These are phyloP conservation scores for Oxyria digyna DNA, from an alignment of 148 eudicot species.

Conservation along the genomic window DNA sequence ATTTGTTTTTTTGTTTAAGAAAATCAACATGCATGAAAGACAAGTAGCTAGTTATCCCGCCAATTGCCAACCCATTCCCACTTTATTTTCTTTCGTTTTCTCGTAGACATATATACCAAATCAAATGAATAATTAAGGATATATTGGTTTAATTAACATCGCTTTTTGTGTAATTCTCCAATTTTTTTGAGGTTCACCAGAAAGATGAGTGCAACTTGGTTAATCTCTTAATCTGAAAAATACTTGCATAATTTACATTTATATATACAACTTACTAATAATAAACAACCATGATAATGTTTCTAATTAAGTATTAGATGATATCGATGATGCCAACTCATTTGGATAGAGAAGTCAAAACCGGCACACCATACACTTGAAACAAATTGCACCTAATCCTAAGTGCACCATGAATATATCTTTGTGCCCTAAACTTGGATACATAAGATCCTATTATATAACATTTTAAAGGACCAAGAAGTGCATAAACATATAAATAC, in stretches of 20 bases:
- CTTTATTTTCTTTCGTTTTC: not conserved
- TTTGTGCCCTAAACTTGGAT: not conserved
- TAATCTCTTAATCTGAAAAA: not conserved
- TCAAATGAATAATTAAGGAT: not conserved
- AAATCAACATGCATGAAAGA: not conserved
- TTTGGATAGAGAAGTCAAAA: not conserved
- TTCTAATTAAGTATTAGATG: not conserved
- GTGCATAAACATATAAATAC: not conserved
- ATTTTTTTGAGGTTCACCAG: not conserved
- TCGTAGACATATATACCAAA: not conserved
- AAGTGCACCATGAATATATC: conserved; percentile 3
- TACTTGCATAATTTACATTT: not conserved
- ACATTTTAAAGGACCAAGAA: not conserved
- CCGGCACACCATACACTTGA: conserved; percentile 6
- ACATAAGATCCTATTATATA: not conserved
- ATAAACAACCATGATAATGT: not conserved
- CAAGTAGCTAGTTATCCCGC: too few relatives aligned
- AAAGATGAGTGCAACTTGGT: not conserved
- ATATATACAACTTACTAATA: too few relatives aligned
- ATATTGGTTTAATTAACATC: too few relatives aligned
- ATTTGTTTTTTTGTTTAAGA: not conserved
- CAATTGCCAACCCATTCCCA: not conserved
- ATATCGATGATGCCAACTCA: not conserved
- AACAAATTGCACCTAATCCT: not conserved
- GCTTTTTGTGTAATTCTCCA: not conserved